Evolutionary conservation across 2,329 filamentous ascomycete species (phyloP).

Genomic region (Akanthomyces uredinophilus): DNA sequence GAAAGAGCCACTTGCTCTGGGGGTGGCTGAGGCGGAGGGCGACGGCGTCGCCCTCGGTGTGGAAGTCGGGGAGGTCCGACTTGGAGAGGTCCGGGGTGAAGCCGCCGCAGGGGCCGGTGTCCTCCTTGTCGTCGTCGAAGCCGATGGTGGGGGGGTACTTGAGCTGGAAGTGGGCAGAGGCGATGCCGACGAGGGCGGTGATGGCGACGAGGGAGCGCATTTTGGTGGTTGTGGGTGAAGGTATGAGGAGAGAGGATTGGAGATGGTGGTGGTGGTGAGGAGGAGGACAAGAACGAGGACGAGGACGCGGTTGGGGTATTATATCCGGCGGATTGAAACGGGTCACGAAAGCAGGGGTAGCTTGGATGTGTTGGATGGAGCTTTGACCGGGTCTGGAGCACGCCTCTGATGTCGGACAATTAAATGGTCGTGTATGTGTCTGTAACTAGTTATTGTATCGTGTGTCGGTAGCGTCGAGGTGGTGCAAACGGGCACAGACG

Average conservation of each 20-base stretch:
- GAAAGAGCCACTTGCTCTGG: conserved; percentile 52
- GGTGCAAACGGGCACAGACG: background rate
- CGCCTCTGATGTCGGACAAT: background rate
- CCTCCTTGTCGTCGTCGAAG: conserved; percentile 40
- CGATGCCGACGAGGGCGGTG: conserved; percentile 34
- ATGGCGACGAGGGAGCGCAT: conserved; percentile 36
- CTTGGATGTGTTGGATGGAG: too few species aligned
- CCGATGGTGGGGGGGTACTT: conserved; percentile 43
- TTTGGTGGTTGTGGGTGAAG: conserved; percentile 14
- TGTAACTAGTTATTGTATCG: too few species aligned
- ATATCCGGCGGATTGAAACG: background rate
- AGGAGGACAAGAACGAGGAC: too few species aligned
- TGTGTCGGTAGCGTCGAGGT: background rate
- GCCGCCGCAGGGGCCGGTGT: conserved; percentile 49
- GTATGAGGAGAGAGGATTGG: background rate
- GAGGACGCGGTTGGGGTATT: background rate
- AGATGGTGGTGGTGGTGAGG: background rate
- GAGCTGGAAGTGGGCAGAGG: conserved; percentile 51
- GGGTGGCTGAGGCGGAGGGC: conserved; percentile 45
- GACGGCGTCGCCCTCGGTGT: conserved; percentile 52
- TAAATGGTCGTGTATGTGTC: too few species aligned
- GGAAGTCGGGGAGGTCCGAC: conserved; percentile 48
- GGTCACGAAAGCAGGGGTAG: too few species aligned
- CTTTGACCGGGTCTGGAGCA: background rate
- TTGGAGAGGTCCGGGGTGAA: conserved; percentile 41